Evolutionary conservation across 495 filamentous ascomycete species (phyloP), one percentile per base, ranked within the genome.

Genomic region (Thozetella sp.): DNA sequence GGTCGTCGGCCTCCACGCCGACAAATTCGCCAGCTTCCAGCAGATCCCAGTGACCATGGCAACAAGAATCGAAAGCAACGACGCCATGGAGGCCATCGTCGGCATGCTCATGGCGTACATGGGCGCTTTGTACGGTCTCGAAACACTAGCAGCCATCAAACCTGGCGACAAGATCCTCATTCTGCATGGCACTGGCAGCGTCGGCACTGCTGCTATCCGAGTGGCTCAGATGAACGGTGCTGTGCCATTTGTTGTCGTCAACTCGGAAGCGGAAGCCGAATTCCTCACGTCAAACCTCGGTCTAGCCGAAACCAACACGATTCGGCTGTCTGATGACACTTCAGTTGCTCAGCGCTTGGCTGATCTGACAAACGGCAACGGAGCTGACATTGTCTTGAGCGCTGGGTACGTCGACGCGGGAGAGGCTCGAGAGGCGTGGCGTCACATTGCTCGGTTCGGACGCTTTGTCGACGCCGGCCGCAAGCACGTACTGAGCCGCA

Each of bases 381-480:
- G 68, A 43, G 63, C 68, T 3, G 67, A 72, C 48, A 59, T 75
- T 48, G 59, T 62, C 27, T 75, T 75, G 57, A 59, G 67, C 51
- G 40, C 67, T 22, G 60, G 69, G 11, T 17, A 37, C 13, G 66
- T 69, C 2, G 63, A 69, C 48, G 58, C 56, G 4, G 40, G 15
- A 24, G 54, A 24, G 23, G 56, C 59, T 1, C 62, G 60, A 12
- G 65, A 67, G 60, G 62, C 65, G 1, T 67, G 65, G 65, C 62
- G 65, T 13, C 80, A 74, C 54, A 65, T 84, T 22, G 78, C 80
- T 0, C 70, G 67, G 0, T 82, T 82, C 46, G 83, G 83, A 9
- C 68, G 80, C 10, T 86, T 87, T 50, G 59, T 87, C 17, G 82
- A 86, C 55, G 73, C 84, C 52, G 79, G 81, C 1, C 79, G 77